These are phyloP conservation scores for Bipolaris victoriae DNA, from an alignment of 2,329 filamentous ascomycete genomes.

Conservation along the genomic window DNA sequence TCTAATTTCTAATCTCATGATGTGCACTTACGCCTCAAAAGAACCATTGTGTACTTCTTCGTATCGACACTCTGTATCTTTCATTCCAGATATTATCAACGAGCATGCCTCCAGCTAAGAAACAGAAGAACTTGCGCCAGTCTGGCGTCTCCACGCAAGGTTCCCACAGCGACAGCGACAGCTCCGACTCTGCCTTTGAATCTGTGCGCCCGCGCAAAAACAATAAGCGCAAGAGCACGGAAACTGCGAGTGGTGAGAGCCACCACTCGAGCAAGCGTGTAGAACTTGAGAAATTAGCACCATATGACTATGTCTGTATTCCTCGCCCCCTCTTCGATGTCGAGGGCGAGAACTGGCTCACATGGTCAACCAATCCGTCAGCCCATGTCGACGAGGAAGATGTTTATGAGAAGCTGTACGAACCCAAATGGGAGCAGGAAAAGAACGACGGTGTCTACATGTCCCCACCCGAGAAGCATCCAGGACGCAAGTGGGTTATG, in stretches of 20 bases:
- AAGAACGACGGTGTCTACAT: constrained; percentile 7
- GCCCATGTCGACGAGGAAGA: constrained; percentile 10
- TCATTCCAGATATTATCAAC: neutral
- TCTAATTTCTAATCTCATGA: neutral
- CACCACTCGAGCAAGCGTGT: neutral
- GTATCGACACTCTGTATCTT: neutral
- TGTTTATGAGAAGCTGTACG: constrained; percentile 2
- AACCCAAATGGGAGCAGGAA: constrained; percentile 15
- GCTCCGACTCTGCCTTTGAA: constrained; percentile 11
- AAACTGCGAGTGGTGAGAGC: neutral
- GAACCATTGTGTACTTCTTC: neutral
- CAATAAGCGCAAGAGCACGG: neutral
- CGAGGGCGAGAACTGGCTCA: constrained; percentile 13
- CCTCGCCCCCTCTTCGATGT: constrained; percentile 23
- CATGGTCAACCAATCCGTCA: constrained; percentile 3
- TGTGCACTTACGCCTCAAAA: neutral
- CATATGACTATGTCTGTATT: constrained; percentile 24
- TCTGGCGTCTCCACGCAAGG: constrained; percentile 10
- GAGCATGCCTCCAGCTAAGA: constrained; percentile 21
- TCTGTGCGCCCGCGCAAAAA: constrained; percentile 4
- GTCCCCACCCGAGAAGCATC: constrained; percentile 10
- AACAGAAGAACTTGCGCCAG: constrained; percentile 13
- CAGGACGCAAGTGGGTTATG: constrained; percentile 30
- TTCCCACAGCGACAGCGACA: constrained; percentile 6
- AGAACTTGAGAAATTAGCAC: neutral